Evolutionary conservation across 1,284 basidiomycete genomes (phyloP).

Genomic region (Caloboletus inedulis): DNA sequence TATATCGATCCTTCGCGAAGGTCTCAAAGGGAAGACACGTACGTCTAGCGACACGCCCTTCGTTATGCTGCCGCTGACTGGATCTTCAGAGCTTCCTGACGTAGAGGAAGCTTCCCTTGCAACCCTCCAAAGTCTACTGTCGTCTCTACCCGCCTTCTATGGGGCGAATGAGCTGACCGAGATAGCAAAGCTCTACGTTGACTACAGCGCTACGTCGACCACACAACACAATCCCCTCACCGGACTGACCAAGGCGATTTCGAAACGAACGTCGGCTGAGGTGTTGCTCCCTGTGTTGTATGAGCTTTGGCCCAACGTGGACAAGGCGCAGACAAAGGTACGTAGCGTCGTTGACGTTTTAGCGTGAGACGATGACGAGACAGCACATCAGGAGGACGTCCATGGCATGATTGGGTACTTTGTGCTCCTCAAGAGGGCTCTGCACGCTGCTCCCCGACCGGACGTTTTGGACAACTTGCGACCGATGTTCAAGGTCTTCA

Average conservation of each 20-base stretch:
- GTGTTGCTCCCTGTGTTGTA: conserved; percentile 62
- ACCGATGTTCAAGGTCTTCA: conserved; percentile 75
- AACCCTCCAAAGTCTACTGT: conserved; percentile 56
- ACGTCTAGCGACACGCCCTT: neutral
- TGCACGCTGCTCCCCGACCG: conserved; percentile 64
- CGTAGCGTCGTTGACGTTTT: conserved; percentile 1
- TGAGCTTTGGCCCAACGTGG: conserved; percentile 50
- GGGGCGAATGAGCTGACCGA: conserved; percentile 55
- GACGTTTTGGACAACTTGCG: conserved; percentile 72
- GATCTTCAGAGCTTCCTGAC: conserved; percentile 17
- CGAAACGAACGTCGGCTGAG: conserved; percentile 70
- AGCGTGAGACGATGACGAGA: conserved; percentile 1
- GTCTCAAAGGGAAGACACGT: conserved; percentile 36
- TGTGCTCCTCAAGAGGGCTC: conserved; percentile 58
- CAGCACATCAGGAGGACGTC: conserved; percentile 15
- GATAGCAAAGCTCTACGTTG: conserved; percentile 56
- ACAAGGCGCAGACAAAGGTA: conserved; percentile 38
- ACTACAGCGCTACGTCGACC: conserved; percentile 35
- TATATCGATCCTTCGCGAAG: conserved; percentile 47
- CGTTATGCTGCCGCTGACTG: neutral
- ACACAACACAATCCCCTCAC: conserved; percentile 31
- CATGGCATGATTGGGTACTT: conserved; percentile 57
- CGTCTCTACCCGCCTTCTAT: conserved; percentile 71
- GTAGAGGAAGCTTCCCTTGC: conserved; percentile 41
- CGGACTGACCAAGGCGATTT: conserved; percentile 51